Evolutionary conservation across 257 asterid genomes (phyloP), one percentile per base, ranked within the genome.

Genomic region (Gentiana straminea): DNA sequence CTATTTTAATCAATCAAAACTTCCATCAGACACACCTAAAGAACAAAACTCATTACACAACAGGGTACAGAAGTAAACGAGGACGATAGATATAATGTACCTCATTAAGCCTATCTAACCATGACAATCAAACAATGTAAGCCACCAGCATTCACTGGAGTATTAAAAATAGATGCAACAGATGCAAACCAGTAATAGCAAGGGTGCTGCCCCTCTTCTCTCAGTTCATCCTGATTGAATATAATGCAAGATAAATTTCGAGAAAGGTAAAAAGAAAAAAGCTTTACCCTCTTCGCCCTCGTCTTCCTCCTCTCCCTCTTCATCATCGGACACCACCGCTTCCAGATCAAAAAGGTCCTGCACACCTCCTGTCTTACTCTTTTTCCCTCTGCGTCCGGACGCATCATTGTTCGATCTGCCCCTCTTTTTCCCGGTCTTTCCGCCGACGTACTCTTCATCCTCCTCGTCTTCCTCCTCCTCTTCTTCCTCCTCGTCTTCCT

Each of bases 201-300:
- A 24, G 24, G 41, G 44, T 11, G 1, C 1, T 54, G 7, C 33
- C 39, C 39, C 10, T 0, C 44, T 34, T 54, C 13, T 54, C 33
- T 1, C 7, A 41, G 4, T 5, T 41, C 9, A 24, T 41, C 46
- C 46, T 3, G 9, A 41, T 7, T 33, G 35, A 41, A 13, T 33
- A 54, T 24, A 24, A 24, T 24, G 11, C 37, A 58, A 15, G 46
- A 51, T 52, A 37, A 47, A 47, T 9, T n/a, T 15, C 39, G 13
- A 11, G 6, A 7, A 35, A 66, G 35, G 1, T 8, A 24, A 1
- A 8, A 15, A 55, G 9, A 13, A 7, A 24, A 24, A 24, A 24
- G 60, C 47, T 79, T 78, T 66, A 87, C 96, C 96, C 59, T 87
- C 98, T 55, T 87, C 98, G 67, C 79, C 95, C 45, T 84, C 98